phyloP scores from a whole-genome alignment of 768 basidiomycete species.

The Porphyrellus cyaneotinctus region DNA sequence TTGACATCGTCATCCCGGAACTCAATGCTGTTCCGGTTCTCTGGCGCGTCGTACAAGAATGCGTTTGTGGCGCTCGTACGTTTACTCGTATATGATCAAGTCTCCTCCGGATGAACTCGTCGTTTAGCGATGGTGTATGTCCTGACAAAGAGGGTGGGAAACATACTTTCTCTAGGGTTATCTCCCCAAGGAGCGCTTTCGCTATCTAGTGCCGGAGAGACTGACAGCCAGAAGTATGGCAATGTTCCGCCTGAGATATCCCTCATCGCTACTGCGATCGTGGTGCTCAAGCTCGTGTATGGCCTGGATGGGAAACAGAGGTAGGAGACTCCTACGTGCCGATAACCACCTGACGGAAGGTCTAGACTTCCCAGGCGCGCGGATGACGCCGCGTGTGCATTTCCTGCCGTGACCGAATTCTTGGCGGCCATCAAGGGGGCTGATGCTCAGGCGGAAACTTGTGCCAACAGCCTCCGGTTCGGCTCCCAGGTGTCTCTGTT shows the following conservation, averaged over 20 bases:
- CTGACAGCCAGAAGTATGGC: constrained; percentile 51
- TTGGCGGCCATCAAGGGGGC: constrained; percentile 39
- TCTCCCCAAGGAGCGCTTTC: constrained; percentile 53
- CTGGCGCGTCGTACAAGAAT: constrained; percentile 64
- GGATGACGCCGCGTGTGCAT: constrained; percentile 56
- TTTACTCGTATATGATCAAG: constrained; percentile 13
- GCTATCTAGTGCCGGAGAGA: constrained; percentile 37
- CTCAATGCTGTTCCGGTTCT: constrained; percentile 70
- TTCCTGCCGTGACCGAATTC: constrained; percentile 52
- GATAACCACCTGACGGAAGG: neutral
- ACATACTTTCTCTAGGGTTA: constrained; percentile 54
- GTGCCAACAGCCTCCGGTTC: constrained; percentile 36
- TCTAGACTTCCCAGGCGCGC: constrained; percentile 41
- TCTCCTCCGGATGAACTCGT: neutral
- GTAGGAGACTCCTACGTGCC: constrained; percentile 33
- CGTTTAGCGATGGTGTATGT: constrained; percentile 54
- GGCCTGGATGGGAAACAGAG: constrained; percentile 70
- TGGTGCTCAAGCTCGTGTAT: constrained; percentile 81
- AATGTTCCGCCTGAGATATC: constrained; percentile 66
- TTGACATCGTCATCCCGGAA: constrained; percentile 66
- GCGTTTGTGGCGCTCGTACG: constrained; percentile 74
- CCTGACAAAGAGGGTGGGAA: constrained; percentile 57
- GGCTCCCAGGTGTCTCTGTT: constrained; percentile 45
- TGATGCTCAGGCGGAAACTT: constrained; percentile 32
- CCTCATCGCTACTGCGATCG: constrained; percentile 53